phyloP scores from a whole-genome alignment of 1,139 yeast species.

The Hansenula sp. region DNA sequence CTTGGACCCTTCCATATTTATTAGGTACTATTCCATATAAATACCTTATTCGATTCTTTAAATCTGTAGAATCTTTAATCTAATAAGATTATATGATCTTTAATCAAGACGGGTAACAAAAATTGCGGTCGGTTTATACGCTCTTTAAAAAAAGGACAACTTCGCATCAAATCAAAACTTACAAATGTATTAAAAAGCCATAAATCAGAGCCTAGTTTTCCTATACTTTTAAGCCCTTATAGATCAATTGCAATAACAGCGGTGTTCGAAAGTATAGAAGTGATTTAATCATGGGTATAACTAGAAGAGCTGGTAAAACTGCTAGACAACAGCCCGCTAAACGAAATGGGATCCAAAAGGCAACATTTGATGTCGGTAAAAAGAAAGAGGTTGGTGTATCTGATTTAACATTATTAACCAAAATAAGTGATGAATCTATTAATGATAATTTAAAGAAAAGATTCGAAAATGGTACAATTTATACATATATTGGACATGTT shows the following conservation, averaged over 20 bases:
- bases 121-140: too few relatives aligned
- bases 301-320: conserved; percentile 70
- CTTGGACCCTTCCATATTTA: too few relatives aligned
- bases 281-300: conserved; percentile 68
- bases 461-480: conserved; percentile 84
- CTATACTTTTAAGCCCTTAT: not conserved
- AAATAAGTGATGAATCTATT: conserved; percentile 88
- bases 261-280: too few relatives aligned
- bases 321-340: conserved; percentile 54
- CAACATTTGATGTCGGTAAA: conserved; percentile 82
- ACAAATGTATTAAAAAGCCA: too few relatives aligned
- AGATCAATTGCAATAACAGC: not conserved
- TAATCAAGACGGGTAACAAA: too few relatives aligned
- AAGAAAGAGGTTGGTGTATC: conserved; percentile 97
- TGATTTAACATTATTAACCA: conserved; percentile 84
- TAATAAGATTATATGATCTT: too few relatives aligned
- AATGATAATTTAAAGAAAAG: conserved; percentile 88
- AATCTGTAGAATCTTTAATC: too few relatives aligned
- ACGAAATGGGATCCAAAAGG: conserved; percentile 76
- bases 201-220: too few relatives aligned
- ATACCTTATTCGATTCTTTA: too few relatives aligned
- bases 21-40: too few relatives aligned
- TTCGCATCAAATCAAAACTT: too few relatives aligned
- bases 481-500: conserved; percentile 85
- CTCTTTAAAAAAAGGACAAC: too few relatives aligned